Conservation (phyloP, 768 basidiomycete species). For the Podaxis sp. region DNA sequence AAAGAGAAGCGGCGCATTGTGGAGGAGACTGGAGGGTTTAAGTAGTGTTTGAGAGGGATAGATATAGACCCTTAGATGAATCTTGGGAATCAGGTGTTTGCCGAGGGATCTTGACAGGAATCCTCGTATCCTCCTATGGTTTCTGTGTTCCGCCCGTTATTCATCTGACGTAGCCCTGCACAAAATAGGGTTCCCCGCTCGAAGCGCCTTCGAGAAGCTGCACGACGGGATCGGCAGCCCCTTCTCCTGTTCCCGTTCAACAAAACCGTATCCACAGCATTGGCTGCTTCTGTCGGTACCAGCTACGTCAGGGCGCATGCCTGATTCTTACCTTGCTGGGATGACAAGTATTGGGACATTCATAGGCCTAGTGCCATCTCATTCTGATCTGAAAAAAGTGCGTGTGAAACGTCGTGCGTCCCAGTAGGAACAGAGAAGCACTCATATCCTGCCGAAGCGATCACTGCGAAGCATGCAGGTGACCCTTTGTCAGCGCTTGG, state of each 20-base stretch:
- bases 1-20: slow-evolving; percentile 3
- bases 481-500: background rate
- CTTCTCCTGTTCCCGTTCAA: background rate
- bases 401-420: background rate
- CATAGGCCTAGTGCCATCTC: background rate
- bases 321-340: background rate
- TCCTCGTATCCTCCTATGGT: background rate
- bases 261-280: background rate
- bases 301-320: background rate
- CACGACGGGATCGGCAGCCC: slow-evolving; percentile 6
- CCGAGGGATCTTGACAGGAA: slow-evolving; percentile 17
- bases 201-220: background rate
- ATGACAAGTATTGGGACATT: background rate
- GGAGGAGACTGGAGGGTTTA: slow-evolving; percentile 11
- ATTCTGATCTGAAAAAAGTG: background rate
- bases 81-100: slow-evolving; percentile 22
- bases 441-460: too few species aligned
- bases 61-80: slow-evolving; percentile 12
- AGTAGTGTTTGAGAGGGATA: slow-evolving; percentile 5
- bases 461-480: background rate
- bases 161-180: background rate
- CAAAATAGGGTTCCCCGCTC: background rate
- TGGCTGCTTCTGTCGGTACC: background rate
- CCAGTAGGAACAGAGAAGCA: slow-evolving; percentile 8
- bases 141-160: background rate